Percentiles rank a stretch among this genome's conserved stretches.
phyloP scores from a whole-genome alignment of 1,284 basidiomycete species.

The Peniophora sp. region DNA sequence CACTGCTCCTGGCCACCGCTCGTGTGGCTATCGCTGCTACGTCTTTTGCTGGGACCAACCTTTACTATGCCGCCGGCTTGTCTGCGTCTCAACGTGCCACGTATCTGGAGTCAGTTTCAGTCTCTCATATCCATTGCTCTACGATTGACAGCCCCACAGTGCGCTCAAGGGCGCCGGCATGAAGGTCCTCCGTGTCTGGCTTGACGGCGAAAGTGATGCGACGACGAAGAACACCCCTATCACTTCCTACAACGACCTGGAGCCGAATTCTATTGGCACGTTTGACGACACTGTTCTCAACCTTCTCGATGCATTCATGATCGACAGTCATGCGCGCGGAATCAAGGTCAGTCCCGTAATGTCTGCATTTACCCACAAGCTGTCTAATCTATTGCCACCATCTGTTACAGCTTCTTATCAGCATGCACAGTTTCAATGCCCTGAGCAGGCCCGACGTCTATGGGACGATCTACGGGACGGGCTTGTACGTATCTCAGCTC shows the following conservation, averaged over 20 bases:
- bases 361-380: conserved; percentile 15
- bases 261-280: conserved; percentile 25
- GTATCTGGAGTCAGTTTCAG: conserved; percentile 14
- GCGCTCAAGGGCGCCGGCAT: conserved; percentile 22
- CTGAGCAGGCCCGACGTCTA: conserved; percentile 22
- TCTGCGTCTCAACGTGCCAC: conserved; percentile 16
- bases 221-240: conserved; percentile 23
- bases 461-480: conserved; percentile 16
- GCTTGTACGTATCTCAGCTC: neutral
- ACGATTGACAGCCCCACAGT: conserved; percentile 9
- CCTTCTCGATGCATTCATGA: conserved; percentile 31
- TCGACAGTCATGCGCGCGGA: conserved; percentile 23
- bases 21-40: conserved; percentile 14
- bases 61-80: conserved; percentile 25
- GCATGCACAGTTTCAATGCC: conserved; percentile 25
- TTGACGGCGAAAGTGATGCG: conserved; percentile 20
- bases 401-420: neutral
- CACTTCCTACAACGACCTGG: conserved; percentile 22
- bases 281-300: conserved; percentile 32
- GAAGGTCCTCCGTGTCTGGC: conserved; percentile 26
- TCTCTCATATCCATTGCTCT: neutral
- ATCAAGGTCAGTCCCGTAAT: conserved; percentile 21
- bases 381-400: too few relatives aligned
- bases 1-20: conserved; percentile 1
- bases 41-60: conserved; percentile 23